Base-by-base conservation (phyloP, 1,139 yeast species). In the Ogataea hybrid region DNA sequence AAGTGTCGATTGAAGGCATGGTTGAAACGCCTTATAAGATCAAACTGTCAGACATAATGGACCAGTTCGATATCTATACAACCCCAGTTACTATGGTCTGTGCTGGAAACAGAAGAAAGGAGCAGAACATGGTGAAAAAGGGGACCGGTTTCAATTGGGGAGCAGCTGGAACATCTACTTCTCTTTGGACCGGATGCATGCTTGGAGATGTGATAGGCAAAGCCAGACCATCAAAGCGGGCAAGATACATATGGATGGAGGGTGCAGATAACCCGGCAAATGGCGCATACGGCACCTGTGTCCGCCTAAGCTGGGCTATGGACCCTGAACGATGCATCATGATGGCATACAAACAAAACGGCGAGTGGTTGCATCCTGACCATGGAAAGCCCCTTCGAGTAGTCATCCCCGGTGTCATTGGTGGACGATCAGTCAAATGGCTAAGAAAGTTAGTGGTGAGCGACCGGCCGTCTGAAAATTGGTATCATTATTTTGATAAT, bases 71-170 rank as follows among this genome's bases (percentile, higher is more conserved):
- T 20, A 59, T 54, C 23, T 55, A 56, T 25, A 61, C 66, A 0
- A 50, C 52, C 14, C 67, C 67, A 5, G 54, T 63, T 3, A 62
- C 68, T 1, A 38, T 63, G 15, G 61, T 60, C 15, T 63, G 68
- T 45, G 68, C 67, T 5, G 68, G 67, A 5, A 63, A 63, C 40
- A 51, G 68, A 32, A 53, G 67, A 25, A 61, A 59, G 35, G 67
- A 63, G 39, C 66, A 63, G 43, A 63, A 63, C 40, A 46, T 60
- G 51, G 67, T 60, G 9, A 53, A 57, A 22, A 62, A 62, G 34
- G 63, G 65, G 7, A 51, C 60, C 10, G 67, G 67, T 9, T 63
- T 63, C 49, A 61, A 60, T 39, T 63, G 68, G 68, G 65, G 65
- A 11, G 54, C 65, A 2, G 64, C 59, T 3, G 68, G 65, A 20